Conservation (phyloP, 1,139 yeast genomes). For the Nadsonia starkeyi-henricii region DNA sequence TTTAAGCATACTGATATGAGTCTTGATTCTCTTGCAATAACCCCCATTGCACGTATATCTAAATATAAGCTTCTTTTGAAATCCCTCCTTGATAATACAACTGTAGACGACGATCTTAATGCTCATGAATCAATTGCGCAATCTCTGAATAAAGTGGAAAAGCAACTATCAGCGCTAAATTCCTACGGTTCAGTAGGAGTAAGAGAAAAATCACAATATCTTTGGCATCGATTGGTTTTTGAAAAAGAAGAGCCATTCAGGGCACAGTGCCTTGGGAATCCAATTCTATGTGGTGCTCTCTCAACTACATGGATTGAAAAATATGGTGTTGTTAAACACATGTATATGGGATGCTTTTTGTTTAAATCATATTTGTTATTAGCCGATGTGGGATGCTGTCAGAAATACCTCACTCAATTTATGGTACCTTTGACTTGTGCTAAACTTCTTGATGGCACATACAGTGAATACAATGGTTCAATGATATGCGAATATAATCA, state of each 20-base stretch:
- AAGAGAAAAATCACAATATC: conserved; percentile 6
- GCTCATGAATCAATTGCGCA: conserved; percentile 13
- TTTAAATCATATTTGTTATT: conserved; percentile 39
- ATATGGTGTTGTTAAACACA: conserved; percentile 12
- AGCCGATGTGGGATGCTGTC: conserved; percentile 17
- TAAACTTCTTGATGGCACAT: conserved; percentile 14
- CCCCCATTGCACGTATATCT: conserved; percentile 38
- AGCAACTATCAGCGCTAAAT: conserved; percentile 7
- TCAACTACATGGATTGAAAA: conserved; percentile 28
- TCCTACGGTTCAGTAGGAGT: conserved; percentile 6
- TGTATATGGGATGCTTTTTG: conserved; percentile 29
- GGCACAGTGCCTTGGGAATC: conserved; percentile 29
- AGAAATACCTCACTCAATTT: conserved; percentile 27
- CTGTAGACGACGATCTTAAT: conserved; percentile 13
- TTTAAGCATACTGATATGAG: conserved; percentile 31
- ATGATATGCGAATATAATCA: conserved; percentile 12
- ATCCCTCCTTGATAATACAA: conserved; percentile 23
- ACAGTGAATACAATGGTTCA: background rate
- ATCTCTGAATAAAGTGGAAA: conserved; percentile 13
- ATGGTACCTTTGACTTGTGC: conserved; percentile 36
- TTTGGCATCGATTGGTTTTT: conserved; percentile 9
- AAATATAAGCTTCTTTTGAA: conserved; percentile 39
- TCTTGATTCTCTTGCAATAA: conserved; percentile 36
- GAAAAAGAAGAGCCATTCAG: conserved; percentile 7
- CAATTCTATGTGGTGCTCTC: conserved; percentile 30